Conservation (phyloP, 2,329 filamentous ascomycete species). For the Teratosphaeria epicoccoides region DNA sequence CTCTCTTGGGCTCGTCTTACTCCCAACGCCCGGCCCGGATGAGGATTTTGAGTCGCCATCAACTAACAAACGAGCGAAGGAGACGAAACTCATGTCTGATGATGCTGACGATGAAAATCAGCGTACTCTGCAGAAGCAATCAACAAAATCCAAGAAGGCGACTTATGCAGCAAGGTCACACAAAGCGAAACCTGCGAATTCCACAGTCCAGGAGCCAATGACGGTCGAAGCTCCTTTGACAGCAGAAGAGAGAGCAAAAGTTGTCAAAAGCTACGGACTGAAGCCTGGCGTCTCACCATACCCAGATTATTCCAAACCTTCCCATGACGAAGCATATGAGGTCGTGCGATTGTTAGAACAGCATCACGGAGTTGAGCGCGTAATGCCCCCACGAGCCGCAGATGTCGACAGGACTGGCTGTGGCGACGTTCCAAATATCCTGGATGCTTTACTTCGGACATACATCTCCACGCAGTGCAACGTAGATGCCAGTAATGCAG, state of each 20-base stretch:
- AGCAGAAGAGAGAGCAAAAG: not conserved
- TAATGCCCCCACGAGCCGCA: conserved; percentile 54
- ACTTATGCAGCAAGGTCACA: not conserved
- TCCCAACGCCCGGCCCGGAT: conserved; percentile 21
- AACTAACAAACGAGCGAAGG: not conserved
- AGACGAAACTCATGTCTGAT: not conserved
- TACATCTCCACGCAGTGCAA: conserved; percentile 52
- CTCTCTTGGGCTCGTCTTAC: conserved; percentile 37
- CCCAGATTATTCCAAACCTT: conserved; percentile 55
- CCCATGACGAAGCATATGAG: conserved; percentile 55
- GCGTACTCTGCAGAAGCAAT: not conserved
- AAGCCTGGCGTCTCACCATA: conserved; percentile 51
- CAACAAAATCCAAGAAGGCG: not conserved
- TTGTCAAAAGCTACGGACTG: conserved; percentile 34
- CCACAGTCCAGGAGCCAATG: conserved; percentile 3
- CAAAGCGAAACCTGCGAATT: not conserved
- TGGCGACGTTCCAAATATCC: conserved; percentile 53
- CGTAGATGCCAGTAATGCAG: conserved; percentile 50
- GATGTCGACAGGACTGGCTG: conserved; percentile 59
- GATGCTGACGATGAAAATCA: conserved; percentile 8
- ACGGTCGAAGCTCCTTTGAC: conserved; percentile 10
- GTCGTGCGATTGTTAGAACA: conserved; percentile 55
- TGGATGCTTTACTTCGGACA: conserved; percentile 54
- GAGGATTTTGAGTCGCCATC: conserved; percentile 8
- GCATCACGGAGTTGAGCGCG: conserved; percentile 51